Base-by-base conservation (phyloP, 1,284 basidiomycete species). In the Ganoderma meredithae region DNA sequence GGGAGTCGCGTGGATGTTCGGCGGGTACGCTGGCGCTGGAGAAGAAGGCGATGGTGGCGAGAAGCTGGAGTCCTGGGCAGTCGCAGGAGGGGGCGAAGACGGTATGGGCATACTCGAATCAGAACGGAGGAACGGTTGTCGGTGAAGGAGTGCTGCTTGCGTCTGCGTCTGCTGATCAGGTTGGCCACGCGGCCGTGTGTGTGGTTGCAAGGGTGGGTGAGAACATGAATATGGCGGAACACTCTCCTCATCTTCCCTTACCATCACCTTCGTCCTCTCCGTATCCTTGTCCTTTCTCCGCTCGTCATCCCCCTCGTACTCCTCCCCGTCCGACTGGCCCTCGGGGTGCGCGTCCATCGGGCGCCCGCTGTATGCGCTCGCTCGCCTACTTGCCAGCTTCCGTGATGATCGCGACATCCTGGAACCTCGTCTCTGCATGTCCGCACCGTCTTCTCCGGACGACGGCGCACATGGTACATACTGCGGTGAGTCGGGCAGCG, bases 91-190 rank as follows among this genome's bases (percentile, higher is more conserved):
- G 4, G n/a, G n/a, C n/a, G 44, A 47, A 17, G 55, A 39, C 33
- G 31, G 27, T 58, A 59, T 61, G 62, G 74, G 76, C 19, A 75
- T 74, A 59, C 73, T 76, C 13, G 78, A 78, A n/a, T 65, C 47
- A 17, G 75, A 72, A 55, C 77, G 77, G 40, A 73, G 71, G 72
- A 78, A 77, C 3, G 77, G 74, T 41, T 76, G 75, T 3, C 76
- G 76, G 64, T 76, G 71, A 12, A 71, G 62, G 25, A 69, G 68
- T 39, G 63, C 61, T 39, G 63, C 61, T 15, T 66, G 25, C 27
- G 31, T 61, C 10, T 66, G 15, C 22, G 63, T 25, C 19, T 63
- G 64, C 19, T 67, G 66, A 27, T 66, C 67, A 6, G 60, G 47
- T 19, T 67, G 61, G 4, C 58, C 59, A 19, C 43, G 58, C 12